Evolutionary conservation across 1,284 basidiomycete genomes (phyloP), one percentile per base, ranked within the genome.

Genomic region (Apiotrichum gamsii): DNA sequence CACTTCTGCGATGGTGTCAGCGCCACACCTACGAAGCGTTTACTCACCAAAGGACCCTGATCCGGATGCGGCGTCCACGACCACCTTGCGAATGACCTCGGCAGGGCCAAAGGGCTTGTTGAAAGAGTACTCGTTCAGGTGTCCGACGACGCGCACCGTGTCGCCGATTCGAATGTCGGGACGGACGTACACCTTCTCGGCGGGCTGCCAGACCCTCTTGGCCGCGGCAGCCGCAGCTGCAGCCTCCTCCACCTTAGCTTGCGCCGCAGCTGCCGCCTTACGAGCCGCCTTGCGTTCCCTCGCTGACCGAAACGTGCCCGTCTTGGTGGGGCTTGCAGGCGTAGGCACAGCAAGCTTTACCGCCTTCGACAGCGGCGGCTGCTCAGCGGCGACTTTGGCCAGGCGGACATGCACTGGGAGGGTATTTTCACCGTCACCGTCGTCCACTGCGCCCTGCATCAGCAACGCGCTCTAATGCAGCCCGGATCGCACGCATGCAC

Each of bases 91-190:
- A 2, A 69, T 51, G 53, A 56, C 56, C 16, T 67, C 60, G 6
- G 25, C 11, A 6, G 25, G 25, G 6, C 25, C 11, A 11, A 6
- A 6, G 25, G 25, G 25, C 5, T 35, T 39, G 32, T 45, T 47
- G 23, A 62, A 54, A 28, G 32, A 24, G 52, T 55, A 68, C 52
- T 69, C 64, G 30, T 70, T 61, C 1, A 70, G 48, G 33, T 51
- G 54, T 1, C 69, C 69, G 2, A 64, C 49, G 3, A 67, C 50
- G 5, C 65, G 43, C 1, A 70, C 58, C 0, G 59, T 63, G 51
- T 70, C 67, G 8, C 67, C 69, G 4, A 68, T 62, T 9, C 53
- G 47, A 2, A 70, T 49, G 36, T 70, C 67, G n/a, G 57, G 58
- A 8, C 55, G 38, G 13, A 49, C 32, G 33, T 60, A 66, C 29